phyloP scores from a whole-genome alignment of 192 early-diverging fungal genomes.

The Rhizophagus clarus region DNA sequence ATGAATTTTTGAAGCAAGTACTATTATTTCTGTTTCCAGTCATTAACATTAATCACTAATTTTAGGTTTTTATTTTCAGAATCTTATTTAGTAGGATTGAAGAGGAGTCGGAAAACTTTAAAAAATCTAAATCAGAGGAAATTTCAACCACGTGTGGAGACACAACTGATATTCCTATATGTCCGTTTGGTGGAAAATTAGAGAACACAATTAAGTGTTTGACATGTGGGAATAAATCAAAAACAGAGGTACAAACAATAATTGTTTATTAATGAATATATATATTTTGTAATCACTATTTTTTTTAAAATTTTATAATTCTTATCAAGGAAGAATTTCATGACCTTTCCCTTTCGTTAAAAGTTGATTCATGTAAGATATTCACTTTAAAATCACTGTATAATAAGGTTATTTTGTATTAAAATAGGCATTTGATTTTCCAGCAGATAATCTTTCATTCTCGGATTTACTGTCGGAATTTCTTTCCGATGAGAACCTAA shows the following conservation, averaged over 20 bases:
- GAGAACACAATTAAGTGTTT: conserved; percentile 23
- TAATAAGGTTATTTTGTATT: background rate
- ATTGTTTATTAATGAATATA: background rate
- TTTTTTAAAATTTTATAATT: background rate
- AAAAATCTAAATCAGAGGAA: background rate
- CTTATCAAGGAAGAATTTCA: conserved; percentile 26
- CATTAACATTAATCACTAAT: background rate
- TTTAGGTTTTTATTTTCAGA: conserved; percentile 22
- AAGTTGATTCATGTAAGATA: conserved; percentile 12
- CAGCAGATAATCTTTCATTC: conserved; percentile 16
- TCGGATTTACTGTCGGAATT: conserved; percentile 1
- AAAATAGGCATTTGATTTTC: background rate
- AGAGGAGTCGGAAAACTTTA: conserved; percentile 14
- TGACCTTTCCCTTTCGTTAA: conserved; percentile 19
- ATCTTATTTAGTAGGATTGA: conserved; percentile 28
- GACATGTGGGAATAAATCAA: conserved; percentile 13
- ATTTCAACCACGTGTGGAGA: background rate
- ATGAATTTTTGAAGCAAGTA: conserved; percentile 29
- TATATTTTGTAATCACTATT: background rate
- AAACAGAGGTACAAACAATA: conserved; percentile 1
- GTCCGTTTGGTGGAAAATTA: conserved; percentile 13
- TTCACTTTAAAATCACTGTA: background rate
- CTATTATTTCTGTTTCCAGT: background rate
- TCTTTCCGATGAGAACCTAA: conserved; percentile 18
- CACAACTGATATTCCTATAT: background rate